These are phyloP conservation scores for Allium fistulosum DNA, from an alignment of 106 monocot genomes.

Conservation along the genomic window DNA sequence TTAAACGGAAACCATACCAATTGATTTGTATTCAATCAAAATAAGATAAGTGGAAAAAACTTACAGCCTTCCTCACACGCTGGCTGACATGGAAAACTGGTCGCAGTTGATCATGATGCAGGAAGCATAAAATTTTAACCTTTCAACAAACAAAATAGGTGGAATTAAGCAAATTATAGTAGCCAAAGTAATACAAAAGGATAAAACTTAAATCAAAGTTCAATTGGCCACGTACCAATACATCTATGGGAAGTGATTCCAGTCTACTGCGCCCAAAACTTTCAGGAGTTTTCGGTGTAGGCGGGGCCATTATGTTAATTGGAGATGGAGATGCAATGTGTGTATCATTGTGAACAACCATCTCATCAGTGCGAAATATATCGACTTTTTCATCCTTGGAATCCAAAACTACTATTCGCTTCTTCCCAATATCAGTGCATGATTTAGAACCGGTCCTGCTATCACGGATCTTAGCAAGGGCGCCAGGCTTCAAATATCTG, in stretches of 20 bases:
- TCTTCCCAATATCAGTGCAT: constrained; percentile 77
- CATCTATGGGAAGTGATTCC: constrained; percentile 80
- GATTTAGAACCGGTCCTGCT: constrained; percentile 39
- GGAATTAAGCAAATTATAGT: not conserved
- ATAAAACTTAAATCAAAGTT: not conserved
- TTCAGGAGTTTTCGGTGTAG: constrained; percentile 60
- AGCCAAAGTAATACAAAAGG: not conserved
- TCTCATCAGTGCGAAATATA: not conserved
- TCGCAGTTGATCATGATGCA: constrained; percentile 91
- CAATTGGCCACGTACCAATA: constrained; percentile 47
- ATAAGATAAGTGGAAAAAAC: constrained; percentile 8
- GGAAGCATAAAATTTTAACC: constrained; percentile 78
- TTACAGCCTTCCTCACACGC: constrained; percentile 69
- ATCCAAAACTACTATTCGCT: constrained; percentile 50
- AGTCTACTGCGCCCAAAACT: constrained; percentile 46
- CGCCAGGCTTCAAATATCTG: constrained; percentile 75
- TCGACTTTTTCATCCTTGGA: constrained; percentile 31
- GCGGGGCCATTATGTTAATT: constrained; percentile 16
- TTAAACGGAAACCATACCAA: too few relatives aligned
- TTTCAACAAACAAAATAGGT: constrained; percentile 10
- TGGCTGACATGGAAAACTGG: constrained; percentile 90
- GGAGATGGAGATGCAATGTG: constrained; percentile 23
- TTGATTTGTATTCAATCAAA: too few relatives aligned
- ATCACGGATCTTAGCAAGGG: constrained; percentile 55
- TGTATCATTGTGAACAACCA: constrained; percentile 4